Percentiles rank a stretch among this genome's conserved stretches.
Evolutionary conservation across 2,329 filamentous ascomycete genomes (phyloP).

Genomic region (Chrysosporium keratinophilum): DNA sequence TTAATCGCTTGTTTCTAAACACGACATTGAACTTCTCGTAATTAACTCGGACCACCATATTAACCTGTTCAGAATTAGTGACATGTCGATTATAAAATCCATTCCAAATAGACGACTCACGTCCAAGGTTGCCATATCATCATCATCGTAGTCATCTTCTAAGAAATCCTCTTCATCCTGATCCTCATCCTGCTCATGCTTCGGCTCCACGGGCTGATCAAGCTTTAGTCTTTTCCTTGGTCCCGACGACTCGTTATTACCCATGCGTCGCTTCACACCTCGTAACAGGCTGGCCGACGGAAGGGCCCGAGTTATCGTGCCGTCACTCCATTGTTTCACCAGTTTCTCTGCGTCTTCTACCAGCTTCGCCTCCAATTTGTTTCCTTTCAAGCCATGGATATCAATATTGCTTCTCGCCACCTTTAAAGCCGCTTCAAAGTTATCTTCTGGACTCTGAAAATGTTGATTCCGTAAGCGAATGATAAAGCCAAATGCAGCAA

Average conservation of each 20-base stretch:
- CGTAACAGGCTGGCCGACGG: constrained; percentile 27
- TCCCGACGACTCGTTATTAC: constrained; percentile 16
- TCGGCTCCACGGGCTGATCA: constrained; percentile 15
- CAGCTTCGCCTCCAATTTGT: constrained; percentile 29
- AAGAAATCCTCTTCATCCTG: constrained; percentile 24
- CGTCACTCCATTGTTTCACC: constrained; percentile 27
- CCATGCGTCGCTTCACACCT: constrained; percentile 27
- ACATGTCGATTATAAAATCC: background rate
- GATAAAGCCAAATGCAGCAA: constrained; percentile 36
- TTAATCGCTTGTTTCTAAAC: constrained; percentile 67
- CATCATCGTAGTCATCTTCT: constrained; percentile 13
- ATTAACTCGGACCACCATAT: constrained; percentile 68
- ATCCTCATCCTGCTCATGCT: constrained; percentile 27
- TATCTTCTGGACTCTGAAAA: constrained; percentile 34
- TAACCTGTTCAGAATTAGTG: constrained; percentile 43
- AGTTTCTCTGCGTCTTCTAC: constrained; percentile 23
- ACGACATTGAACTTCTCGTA: constrained; percentile 75
- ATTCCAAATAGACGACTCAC: constrained; percentile 20
- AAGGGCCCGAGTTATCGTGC: constrained; percentile 27
- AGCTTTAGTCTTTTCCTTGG: constrained; percentile 16
- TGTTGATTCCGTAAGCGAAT: constrained; percentile 32
- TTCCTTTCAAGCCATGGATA: constrained; percentile 30
- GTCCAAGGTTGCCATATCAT: constrained; percentile 30
- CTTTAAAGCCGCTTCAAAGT: constrained; percentile 30
- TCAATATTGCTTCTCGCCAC: constrained; percentile 25